phyloP scores from a whole-genome alignment of 345 rosid species.

The Lepidium didymum region DNA sequence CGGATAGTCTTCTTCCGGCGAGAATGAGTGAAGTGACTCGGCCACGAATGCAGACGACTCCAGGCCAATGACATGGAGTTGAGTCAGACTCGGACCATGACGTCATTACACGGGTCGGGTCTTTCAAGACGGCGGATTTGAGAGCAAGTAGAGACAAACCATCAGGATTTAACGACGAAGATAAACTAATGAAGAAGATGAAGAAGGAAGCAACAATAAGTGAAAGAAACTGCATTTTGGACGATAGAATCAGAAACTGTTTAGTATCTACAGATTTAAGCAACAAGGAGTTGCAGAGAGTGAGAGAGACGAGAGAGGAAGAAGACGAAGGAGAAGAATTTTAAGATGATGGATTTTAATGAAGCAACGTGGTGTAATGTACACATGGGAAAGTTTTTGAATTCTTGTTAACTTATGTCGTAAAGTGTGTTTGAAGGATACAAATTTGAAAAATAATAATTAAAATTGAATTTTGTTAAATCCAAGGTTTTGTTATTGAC shows the following conservation, averaged over 20 bases:
- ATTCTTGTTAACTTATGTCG: conserved; percentile 15
- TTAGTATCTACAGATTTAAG: conserved; percentile 2
- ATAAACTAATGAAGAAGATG: conserved; percentile 2
- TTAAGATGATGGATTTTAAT: not conserved
- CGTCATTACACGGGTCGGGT: conserved; percentile 50
- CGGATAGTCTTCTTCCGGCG: conserved; percentile 43
- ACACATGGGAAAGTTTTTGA: conserved; percentile 16
- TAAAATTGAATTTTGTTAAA: not conserved
- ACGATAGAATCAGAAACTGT: not conserved
- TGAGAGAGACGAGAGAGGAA: conserved; percentile 1
- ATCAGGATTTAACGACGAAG: conserved; percentile 49
- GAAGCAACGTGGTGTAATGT: conserved; percentile 18
- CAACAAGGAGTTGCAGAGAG: conserved; percentile 66
- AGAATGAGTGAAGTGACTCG: conserved; percentile 65
- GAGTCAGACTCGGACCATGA: conserved; percentile 75
- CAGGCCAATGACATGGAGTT: conserved; percentile 80
- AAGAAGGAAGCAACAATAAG: conserved; percentile 10
- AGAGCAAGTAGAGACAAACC: conserved; percentile 90
- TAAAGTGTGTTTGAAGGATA: not conserved
- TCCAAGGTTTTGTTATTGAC: conserved; percentile 5
- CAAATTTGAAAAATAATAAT: not conserved
- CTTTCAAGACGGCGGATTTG: conserved; percentile 58
- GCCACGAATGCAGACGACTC: conserved; percentile 48
- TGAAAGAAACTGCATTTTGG: conserved; percentile 9
- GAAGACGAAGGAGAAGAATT: conserved; percentile 22